Base-by-base conservation (phyloP, 1,284 basidiomycete species). In the Apiotrichum porosum region DNA sequence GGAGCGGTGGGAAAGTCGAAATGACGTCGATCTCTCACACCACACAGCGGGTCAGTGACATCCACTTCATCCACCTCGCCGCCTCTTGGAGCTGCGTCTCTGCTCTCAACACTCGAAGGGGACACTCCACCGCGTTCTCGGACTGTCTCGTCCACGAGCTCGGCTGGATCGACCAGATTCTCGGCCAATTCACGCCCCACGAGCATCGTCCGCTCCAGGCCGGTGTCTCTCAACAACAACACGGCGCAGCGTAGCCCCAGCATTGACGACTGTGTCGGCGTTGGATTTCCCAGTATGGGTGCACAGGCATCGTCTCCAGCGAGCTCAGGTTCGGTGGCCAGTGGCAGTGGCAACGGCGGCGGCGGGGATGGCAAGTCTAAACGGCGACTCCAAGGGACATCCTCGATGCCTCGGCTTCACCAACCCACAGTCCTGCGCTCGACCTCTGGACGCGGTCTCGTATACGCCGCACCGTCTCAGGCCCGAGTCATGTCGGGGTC, bases 361-460 rank as follows among this genome's bases (percentile, higher is more conserved):
- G n/a, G n/a, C n/a, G n/a, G n/a, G n/a, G n/a, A n/a, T n/a, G n/a
- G n/a, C n/a, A n/a, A n/a, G n/a, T n/a, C n/a, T n/a, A n/a, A n/a
- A n/a, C n/a, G n/a, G n/a, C n/a, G n/a, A n/a, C n/a, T n/a, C n/a
- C n/a, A n/a, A n/a, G n/a, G n/a, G n/a, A n/a, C n/a, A n/a, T n/a
- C 18, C 19, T 43, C 41, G 4, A 43, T 58, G 42, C 57, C 50
- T 3, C 51, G 58, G 17, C 31, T 56, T 3, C 44, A 49, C 35
- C 58, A 60, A 45, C 58, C 58, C 4, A 50, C 58, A 1, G 58
- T 60, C 26, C 30, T 60, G 12, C 52, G 58, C 12, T 37, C 39
- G 13, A 47, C 39, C 4, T 58, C 58, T 10, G 58, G 58, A 13
- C 39, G 41, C 14, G 58, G 56, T 4, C 31, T 60, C 14, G 23